A percentile compares a stretch with the other conserved stretches of the same genome.
Evolutionary conservation across 2,329 filamentous ascomycete species (phyloP).

Genomic region (Chaetomium globosum): DNA sequence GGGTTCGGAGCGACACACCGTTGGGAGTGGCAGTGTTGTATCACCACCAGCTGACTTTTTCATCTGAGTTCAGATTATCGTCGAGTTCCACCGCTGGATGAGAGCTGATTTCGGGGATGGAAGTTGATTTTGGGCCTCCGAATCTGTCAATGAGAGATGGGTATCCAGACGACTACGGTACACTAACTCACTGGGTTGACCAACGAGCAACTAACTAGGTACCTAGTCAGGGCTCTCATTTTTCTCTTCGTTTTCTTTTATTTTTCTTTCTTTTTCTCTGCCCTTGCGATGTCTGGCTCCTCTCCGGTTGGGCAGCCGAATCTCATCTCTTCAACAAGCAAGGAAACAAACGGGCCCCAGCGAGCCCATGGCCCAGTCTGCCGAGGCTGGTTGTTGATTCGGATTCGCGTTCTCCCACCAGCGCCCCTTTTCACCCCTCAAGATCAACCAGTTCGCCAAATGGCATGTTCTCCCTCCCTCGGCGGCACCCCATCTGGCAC

Average conservation of each 20-base stretch:
- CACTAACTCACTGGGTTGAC: too few relatives aligned
- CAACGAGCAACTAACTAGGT: background rate
- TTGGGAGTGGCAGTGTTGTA: background rate
- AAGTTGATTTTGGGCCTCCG: background rate
- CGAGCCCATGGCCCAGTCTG: background rate
- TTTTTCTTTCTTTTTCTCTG: background rate
- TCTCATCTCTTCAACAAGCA: constrained; percentile 1
- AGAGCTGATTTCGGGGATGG: background rate
- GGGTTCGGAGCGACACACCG: constrained; percentile 13
- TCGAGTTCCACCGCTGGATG: background rate
- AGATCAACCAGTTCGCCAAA: constrained; percentile 11
- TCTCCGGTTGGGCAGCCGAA: background rate
- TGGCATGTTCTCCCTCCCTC: constrained; percentile 13
- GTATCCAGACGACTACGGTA: background rate
- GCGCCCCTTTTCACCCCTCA: constrained; percentile 24
- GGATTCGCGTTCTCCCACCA: constrained; percentile 24
- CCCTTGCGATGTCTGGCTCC: background rate
- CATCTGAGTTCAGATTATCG: background rate
- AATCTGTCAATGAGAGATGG: background rate
- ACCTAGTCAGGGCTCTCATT: background rate
- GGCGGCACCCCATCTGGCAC: constrained; percentile 18
- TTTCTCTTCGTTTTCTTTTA: background rate
- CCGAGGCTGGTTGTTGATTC: constrained; percentile 25
- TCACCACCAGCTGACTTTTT: background rate
- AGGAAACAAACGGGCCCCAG: background rate